These are phyloP conservation scores for Malus hybrid DNA, from an alignment of 331 rosid species.

Conservation along the genomic window DNA sequence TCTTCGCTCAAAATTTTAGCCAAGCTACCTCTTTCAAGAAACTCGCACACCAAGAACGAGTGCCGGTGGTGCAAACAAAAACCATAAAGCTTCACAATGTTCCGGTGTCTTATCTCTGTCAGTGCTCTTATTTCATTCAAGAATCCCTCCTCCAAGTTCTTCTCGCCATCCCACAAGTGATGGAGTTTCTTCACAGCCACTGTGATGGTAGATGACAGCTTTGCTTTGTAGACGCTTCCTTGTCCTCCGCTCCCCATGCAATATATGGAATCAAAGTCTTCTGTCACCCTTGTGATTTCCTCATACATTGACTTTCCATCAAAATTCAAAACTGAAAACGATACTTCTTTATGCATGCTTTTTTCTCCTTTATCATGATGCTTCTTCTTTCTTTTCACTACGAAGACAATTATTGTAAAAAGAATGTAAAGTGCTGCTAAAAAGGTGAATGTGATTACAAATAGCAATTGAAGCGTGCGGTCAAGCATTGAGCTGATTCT, in stretches of 20 bases:
- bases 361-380: not conserved
- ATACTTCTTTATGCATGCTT: not conserved
- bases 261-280: not conserved
- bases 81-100: conserved; percentile 19
- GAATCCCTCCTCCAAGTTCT: not conserved
- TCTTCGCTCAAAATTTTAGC: conserved; percentile 10
- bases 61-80: conserved; percentile 19
- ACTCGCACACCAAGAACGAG: conserved; percentile 26
- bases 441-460: not conserved
- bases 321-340: conserved; percentile 3
- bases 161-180: not conserved
- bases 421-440: not conserved
- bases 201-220: not conserved
- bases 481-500: not conserved
- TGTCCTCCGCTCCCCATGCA: conserved; percentile 32
- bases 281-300: too few relatives aligned
- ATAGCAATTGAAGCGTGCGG: too few relatives aligned
- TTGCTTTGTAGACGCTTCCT: conserved; percentile 38
- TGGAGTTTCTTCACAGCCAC: conserved; percentile 46
- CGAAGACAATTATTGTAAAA: not conserved
- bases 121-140: conserved; percentile 1
- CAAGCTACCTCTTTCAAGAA: conserved; percentile 27
- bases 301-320: too few relatives aligned
- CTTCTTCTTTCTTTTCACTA: not conserved
- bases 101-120: not conserved